A percentile compares a stretch with the other conserved stretches of the same genome.
Evolutionary conservation across 305 asterid species (phyloP).

Genomic region (Fraxinus velutina): DNA sequence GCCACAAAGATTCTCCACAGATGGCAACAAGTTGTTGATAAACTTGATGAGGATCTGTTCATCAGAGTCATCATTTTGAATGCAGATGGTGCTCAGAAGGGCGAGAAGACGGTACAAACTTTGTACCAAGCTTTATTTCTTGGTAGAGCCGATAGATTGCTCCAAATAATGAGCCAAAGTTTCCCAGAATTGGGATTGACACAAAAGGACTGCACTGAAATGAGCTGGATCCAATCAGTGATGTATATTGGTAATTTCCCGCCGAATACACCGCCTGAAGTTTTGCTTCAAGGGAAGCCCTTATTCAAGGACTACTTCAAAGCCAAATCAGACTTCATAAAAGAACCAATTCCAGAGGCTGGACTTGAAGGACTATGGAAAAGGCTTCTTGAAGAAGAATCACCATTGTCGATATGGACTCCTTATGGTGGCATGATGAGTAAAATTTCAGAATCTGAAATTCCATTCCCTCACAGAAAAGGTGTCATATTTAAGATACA

Average conservation of each 20-base stretch:
- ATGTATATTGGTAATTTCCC: slow-evolving; percentile 65
- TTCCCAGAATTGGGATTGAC: slow-evolving; percentile 64
- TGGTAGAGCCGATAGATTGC: slow-evolving; percentile 38
- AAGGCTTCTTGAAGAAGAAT: slow-evolving; percentile 25
- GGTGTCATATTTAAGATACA: slow-evolving; percentile 52
- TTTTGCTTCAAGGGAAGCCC: slow-evolving; percentile 61
- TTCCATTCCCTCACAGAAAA: slow-evolving; percentile 62
- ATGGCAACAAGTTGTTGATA: slow-evolving; percentile 69
- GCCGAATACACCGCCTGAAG: slow-evolving; percentile 50
- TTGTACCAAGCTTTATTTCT: slow-evolving; percentile 54
- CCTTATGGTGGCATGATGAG: slow-evolving; percentile 74
- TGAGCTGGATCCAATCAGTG: slow-evolving; percentile 72
- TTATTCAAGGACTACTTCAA: slow-evolving; percentile 75
- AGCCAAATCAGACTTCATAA: slow-evolving; percentile 65
- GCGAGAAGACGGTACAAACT: slow-evolving; percentile 44
- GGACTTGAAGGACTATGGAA: slow-evolving; percentile 76
- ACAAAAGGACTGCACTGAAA: slow-evolving; percentile 52
- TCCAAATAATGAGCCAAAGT: slow-evolving; percentile 41
- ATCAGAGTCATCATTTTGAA: slow-evolving; percentile 53
- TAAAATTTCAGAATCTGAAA: slow-evolving; percentile 49
- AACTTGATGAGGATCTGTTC: slow-evolving; percentile 60
- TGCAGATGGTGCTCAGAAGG: slow-evolving; percentile 25
- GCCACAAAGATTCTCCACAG: slow-evolving; percentile 53
- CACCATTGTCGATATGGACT: slow-evolving; percentile 50
- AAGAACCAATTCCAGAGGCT: slow-evolving; percentile 46